phyloP scores from a whole-genome alignment of 2,329 filamentous ascomycete species.

The Botrytis fabae region DNA sequence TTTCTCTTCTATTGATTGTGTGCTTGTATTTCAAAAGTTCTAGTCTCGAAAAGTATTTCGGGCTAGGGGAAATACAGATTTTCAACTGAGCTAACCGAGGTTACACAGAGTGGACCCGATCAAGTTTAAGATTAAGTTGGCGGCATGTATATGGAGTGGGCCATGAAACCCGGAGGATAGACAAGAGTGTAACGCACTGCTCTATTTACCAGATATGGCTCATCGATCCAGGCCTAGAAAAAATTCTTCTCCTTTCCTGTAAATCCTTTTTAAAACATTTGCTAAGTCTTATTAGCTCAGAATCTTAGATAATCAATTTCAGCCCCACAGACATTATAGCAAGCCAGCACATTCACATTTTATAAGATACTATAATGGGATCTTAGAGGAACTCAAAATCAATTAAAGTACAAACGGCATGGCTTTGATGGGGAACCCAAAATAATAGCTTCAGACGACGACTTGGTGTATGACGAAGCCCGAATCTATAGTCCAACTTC shows the following conservation, averaged over 20 bases:
- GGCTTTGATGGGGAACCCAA: background rate
- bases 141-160: background rate
- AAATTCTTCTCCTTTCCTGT: background rate
- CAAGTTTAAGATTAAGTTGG: background rate
- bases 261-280: background rate
- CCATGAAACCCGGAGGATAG: background rate
- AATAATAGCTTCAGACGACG: background rate
- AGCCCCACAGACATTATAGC: background rate
- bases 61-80: background rate
- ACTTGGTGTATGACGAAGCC: background rate
- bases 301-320: background rate
- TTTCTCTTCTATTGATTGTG: background rate
- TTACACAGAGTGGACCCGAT: background rate
- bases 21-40: no score
- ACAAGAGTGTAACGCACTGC: background rate
- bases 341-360: background rate
- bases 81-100: background rate
- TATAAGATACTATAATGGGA: background rate
- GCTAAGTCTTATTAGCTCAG: background rate
- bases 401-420: background rate
- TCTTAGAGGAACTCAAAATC: background rate
- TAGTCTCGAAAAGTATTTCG: background rate
- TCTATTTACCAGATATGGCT: background rate
- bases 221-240: background rate
- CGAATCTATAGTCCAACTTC: background rate